A percentile compares a stretch with the other conserved stretches of the same genome.
Conservation (phyloP, 2,329 filamentous ascomycete species). For the Monosporascus sp. region DNA sequence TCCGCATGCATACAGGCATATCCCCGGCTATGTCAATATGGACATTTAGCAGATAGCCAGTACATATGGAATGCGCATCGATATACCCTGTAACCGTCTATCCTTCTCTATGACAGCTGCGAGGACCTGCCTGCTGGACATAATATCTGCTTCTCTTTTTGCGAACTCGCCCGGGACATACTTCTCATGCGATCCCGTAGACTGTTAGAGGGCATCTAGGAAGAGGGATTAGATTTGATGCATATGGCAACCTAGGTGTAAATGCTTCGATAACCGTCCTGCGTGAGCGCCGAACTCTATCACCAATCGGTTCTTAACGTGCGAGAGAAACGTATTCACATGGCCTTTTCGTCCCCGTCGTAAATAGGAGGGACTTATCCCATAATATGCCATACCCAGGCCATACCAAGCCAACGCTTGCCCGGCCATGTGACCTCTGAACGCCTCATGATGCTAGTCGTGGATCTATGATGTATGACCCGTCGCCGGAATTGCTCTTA, state of each 20-base stretch:
- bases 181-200: too few species aligned
- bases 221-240: neutral
- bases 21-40: too few species aligned
- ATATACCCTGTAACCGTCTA: too few species aligned
- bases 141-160: too few species aligned
- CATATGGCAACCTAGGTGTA: neutral
- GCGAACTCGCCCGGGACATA: too few species aligned
- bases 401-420: neutral
- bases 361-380: neutral
- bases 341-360: neutral
- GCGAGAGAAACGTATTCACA: neutral
- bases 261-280: neutral
- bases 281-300: neutral
- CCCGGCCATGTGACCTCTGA: neutral
- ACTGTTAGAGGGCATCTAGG: neutral
- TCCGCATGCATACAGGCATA: too few species aligned
- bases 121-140: too few species aligned
- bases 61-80: too few species aligned
- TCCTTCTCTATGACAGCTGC: too few species aligned
- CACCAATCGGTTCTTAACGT: neutral
- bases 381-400: neutral
- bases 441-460: neutral
- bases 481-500: conserved; percentile 7
- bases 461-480: neutral
- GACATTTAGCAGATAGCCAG: too few species aligned